These are phyloP conservation scores for Neoscytalidium dimidiatum DNA, from an alignment of 2,329 filamentous ascomycete species.

Conservation along the genomic window DNA sequence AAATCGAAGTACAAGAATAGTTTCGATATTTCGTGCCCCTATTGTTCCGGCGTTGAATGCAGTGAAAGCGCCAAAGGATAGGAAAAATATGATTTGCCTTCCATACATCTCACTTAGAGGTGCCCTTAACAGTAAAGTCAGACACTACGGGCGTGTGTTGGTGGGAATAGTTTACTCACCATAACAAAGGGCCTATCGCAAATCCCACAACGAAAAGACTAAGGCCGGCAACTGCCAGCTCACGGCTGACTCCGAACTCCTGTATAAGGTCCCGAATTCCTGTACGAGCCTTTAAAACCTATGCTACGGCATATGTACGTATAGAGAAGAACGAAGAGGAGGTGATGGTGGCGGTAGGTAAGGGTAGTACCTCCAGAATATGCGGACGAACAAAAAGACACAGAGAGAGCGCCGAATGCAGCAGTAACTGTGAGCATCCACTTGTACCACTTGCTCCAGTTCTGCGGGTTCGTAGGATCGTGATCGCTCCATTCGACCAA, in stretches of 20 bases:
- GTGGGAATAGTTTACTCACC: too few relatives aligned
- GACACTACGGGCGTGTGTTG: too few relatives aligned
- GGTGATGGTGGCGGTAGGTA: too few relatives aligned
- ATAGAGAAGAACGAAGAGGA: too few relatives aligned
- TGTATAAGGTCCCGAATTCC: too few relatives aligned
- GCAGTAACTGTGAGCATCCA: conserved; percentile 44
- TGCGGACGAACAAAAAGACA: conserved; percentile 47
- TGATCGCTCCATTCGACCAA: conserved; percentile 49
- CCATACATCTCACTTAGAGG: not conserved
- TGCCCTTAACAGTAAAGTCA: not conserved
- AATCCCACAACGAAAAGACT: too few relatives aligned
- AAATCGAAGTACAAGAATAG: not conserved
- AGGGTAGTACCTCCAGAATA: conserved; percentile 42
- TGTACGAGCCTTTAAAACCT: not conserved
- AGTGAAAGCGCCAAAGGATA: not conserved
- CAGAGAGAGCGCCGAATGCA: conserved; percentile 45
- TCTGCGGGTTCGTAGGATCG: conserved; percentile 49
- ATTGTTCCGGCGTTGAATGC: not conserved
- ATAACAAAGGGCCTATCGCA: too few relatives aligned
- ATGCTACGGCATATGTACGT: too few relatives aligned
- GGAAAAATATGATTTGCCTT: not conserved
- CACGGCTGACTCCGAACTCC: too few relatives aligned
- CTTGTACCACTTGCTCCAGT: conserved; percentile 40
- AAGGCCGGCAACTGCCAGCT: too few relatives aligned
- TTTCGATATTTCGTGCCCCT: not conserved